phyloP scores from a whole-genome alignment of 2,329 filamentous ascomycete genomes.

The Colletotrichum chrysophilum region DNA sequence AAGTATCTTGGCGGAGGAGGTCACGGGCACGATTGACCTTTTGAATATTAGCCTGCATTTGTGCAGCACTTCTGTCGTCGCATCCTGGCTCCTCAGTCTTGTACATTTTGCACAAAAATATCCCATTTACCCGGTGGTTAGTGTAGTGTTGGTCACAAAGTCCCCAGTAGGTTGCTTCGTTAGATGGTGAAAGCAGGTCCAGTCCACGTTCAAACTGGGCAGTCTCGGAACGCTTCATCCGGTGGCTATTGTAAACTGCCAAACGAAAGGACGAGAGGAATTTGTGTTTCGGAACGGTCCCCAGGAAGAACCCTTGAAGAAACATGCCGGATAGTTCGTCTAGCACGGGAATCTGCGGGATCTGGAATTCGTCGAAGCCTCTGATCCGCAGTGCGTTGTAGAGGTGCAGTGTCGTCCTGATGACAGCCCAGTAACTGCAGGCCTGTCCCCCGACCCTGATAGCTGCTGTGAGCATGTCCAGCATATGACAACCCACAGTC shows the following conservation, averaged over 20 bases:
- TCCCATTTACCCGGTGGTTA: accelerated
- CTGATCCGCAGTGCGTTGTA: not conserved
- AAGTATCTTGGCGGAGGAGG: accelerated
- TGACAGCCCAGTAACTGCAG: not conserved
- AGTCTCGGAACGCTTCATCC: accelerated
- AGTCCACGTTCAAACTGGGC: not conserved
- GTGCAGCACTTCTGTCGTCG: not conserved
- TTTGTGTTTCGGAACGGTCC: not conserved
- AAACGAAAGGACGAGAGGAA: not conserved
- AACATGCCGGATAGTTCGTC: not conserved
- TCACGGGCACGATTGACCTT: not conserved
- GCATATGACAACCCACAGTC: not conserved
- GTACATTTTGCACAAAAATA: not conserved
- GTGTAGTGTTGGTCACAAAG: not conserved
- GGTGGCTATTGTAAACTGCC: not conserved
- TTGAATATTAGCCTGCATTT: accelerated
- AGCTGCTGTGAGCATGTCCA: not conserved
- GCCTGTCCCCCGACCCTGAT: not conserved
- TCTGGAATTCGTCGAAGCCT: not conserved
- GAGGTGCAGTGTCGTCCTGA: not conserved
- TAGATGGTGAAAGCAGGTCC: not conserved
- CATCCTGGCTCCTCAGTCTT: not conserved
- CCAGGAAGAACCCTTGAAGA: not conserved
- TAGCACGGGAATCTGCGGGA: not conserved
- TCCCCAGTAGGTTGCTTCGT: not conserved